Evolutionary conservation across 2,329 filamentous ascomycete genomes (phyloP).

Genomic region (Aureobasidium sp.): DNA sequence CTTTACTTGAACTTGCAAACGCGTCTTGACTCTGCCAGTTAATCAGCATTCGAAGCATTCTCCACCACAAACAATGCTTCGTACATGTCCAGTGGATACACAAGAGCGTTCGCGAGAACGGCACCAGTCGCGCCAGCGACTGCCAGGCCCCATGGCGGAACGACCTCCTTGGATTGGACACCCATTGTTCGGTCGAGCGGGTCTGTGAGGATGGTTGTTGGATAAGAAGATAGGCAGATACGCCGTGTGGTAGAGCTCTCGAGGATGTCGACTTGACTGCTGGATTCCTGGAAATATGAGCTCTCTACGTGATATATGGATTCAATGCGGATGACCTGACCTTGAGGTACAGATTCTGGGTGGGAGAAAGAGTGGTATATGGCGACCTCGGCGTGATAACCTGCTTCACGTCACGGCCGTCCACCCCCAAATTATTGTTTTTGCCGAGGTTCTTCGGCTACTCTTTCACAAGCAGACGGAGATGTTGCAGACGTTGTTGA

Average conservation of each 20-base stretch:
- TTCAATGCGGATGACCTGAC: not conserved
- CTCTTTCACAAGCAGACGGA: not conserved
- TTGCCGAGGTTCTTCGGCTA: conserved; percentile 9
- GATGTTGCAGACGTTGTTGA: not conserved
- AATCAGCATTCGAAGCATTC: not conserved
- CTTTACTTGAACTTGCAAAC: conserved; percentile 90
- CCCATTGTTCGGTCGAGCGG: conserved; percentile 34
- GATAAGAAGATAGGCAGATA: not conserved
- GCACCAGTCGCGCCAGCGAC: conserved; percentile 88
- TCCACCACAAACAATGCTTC: conserved; percentile 26
- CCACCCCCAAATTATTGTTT: not conserved
- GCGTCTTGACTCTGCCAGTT: conserved; percentile 76
- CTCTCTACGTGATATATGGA: too few species aligned
- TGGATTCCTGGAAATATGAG: not conserved
- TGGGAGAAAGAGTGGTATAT: not conserved
- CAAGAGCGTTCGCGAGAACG: conserved; percentile 86
- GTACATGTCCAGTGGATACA: conserved; percentile 96
- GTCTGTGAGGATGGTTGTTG: not conserved
- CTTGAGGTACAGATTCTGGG: not conserved
- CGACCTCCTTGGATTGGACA: conserved; percentile 55
- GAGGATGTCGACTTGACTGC: not conserved
- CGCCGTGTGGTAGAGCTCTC: not conserved
- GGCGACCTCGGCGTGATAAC: not conserved
- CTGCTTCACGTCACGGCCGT: not conserved
- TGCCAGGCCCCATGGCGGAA: conserved; percentile 89